Conservation (phyloP, 1,284 basidiomycete species). For the Apiotrichum siamense region DNA sequence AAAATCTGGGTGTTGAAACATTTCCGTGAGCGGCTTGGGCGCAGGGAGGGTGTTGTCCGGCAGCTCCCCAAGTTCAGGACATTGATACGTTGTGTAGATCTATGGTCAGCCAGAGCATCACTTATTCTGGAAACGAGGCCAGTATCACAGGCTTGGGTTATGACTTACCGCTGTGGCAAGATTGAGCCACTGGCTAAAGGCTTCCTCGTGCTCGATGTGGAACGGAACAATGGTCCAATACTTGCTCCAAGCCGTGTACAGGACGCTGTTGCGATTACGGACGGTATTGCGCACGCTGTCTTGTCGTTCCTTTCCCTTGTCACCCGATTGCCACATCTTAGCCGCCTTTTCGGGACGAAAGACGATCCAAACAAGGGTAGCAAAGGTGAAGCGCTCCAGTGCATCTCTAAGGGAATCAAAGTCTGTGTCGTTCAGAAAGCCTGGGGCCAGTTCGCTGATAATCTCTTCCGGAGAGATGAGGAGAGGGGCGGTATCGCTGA, state of each 20-base stretch:
- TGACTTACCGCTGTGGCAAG: slow-evolving; percentile 29
- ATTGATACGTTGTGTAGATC: slow-evolving; percentile 16
- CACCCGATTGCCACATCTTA: neutral
- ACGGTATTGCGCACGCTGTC: neutral
- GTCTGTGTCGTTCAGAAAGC: neutral
- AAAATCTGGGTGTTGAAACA: slow-evolving; percentile 10
- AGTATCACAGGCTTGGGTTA: too few species aligned
- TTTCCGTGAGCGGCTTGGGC: too few species aligned
- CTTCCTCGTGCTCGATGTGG: slow-evolving; percentile 13
- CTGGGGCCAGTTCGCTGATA: neutral
- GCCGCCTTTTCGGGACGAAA: neutral
- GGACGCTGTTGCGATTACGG: slow-evolving; percentile 18
- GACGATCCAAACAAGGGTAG: neutral
- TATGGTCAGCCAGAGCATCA: too few species aligned
- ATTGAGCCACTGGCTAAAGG: slow-evolving; percentile 31
- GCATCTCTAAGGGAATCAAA: neutral
- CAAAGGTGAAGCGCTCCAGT: neutral
- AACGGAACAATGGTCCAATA: slow-evolving; percentile 29
- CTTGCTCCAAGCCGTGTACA: slow-evolving; percentile 28
- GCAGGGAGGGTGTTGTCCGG: too few species aligned
- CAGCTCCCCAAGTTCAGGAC: too few species aligned
- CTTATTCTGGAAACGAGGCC: too few species aligned
- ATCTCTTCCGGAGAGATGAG: neutral
- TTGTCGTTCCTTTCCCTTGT: neutral
- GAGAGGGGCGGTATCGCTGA: too few species aligned